A percentile compares a stretch with the other conserved stretches of the same genome.
Evolutionary conservation across 1,139 yeast species (phyloP).

Genomic region (Magnusiomyces magnusii): DNA sequence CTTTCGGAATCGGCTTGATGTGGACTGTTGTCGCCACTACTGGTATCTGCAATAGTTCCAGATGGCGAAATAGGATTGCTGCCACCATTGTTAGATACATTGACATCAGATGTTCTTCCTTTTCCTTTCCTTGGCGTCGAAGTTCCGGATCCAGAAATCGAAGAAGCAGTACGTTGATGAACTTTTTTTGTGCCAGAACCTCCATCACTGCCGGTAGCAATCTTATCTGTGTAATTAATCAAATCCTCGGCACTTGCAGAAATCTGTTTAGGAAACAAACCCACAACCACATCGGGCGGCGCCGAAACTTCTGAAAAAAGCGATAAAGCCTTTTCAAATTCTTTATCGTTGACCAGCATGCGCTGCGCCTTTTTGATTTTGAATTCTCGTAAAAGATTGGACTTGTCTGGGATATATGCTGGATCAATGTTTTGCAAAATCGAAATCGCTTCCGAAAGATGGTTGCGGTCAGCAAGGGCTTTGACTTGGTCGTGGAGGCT

Average conservation of each 20-base stretch:
- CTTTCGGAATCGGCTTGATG: not conserved
- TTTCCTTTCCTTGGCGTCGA: not conserved
- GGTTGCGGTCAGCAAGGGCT: constrained; percentile 21
- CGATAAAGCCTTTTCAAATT: constrained; percentile 38
- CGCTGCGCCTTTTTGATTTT: constrained; percentile 39
- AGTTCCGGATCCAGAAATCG: constrained; percentile 18
- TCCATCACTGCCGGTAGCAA: not conserved
- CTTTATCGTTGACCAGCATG: constrained; percentile 30
- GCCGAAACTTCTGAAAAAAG: constrained; percentile 49
- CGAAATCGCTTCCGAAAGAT: constrained; percentile 39
- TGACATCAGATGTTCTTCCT: not conserved
- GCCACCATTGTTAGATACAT: not conserved
- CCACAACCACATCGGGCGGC: constrained; percentile 46
- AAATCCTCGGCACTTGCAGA: constrained; percentile 22
- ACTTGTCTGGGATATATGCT: constrained; percentile 31
- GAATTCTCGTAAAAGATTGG: constrained; percentile 37
- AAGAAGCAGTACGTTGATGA: not conserved
- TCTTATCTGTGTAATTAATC: constrained; percentile 19
- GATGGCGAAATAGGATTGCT: not conserved
- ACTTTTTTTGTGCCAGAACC: constrained; percentile 1
- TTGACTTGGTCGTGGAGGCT: constrained; percentile 32
- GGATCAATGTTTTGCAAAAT: constrained; percentile 35
- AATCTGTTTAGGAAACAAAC: constrained; percentile 38
- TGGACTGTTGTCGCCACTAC: not conserved
- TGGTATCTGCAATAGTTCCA: no score